These are phyloP conservation scores for Nasturtium officinale DNA, from an alignment of 345 rosid species.

Conservation along the genomic window DNA sequence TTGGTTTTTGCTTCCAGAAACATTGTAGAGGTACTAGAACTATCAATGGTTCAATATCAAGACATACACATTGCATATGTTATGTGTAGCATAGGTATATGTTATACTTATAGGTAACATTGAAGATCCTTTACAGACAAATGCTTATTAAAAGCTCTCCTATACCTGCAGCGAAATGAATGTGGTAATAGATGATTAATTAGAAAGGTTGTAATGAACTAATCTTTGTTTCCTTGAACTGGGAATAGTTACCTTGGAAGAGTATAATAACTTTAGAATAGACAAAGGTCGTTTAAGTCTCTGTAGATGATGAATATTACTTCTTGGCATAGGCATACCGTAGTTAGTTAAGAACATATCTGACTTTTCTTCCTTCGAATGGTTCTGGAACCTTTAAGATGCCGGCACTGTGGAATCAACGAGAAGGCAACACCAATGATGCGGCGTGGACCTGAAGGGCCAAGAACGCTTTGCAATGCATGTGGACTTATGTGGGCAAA, in stretches of 20 bases:
- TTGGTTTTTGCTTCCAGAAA: slow-evolving; percentile 6
- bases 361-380: slow-evolving; percentile 10
- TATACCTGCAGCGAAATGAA: background rate
- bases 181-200: background rate
- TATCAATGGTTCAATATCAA: background rate
- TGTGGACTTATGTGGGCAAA: slow-evolving; percentile 84
- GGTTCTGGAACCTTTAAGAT: slow-evolving; percentile 45
- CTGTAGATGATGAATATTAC: background rate
- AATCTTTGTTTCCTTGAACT: background rate
- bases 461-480: slow-evolving; percentile 76
- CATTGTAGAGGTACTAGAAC: background rate
- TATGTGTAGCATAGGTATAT: background rate
- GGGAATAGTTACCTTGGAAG: background rate
- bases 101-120: background rate
- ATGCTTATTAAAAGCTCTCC: background rate
- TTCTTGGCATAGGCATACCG: slow-evolving; percentile 9
- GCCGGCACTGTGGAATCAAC: slow-evolving; percentile 61
- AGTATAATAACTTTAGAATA: background rate
- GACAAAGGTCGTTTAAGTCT: background rate
- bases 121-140: background rate
- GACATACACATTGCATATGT: background rate
- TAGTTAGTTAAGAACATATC: slow-evolving; percentile 8
- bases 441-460: slow-evolving; percentile 78
- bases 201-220: background rate
- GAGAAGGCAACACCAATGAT: slow-evolving; percentile 74